Percentiles rank a stretch among this genome's conserved stretches.
Evolutionary conservation across 2,329 filamentous ascomycete genomes (phyloP).

Genomic region (Phaeoacremonium minimum): DNA sequence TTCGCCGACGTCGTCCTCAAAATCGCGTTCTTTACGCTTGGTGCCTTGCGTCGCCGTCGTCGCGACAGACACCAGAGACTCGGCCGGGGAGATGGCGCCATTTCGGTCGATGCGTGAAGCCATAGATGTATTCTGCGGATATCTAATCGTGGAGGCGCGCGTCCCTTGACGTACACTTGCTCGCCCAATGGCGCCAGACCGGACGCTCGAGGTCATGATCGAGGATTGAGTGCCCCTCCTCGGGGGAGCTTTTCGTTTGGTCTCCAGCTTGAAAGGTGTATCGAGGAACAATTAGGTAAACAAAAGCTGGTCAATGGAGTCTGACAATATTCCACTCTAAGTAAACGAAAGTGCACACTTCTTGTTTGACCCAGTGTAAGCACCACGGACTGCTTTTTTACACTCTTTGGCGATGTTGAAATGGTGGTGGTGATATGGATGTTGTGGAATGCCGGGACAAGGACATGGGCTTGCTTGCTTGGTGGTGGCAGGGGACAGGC

Average conservation of each 20-base stretch:
- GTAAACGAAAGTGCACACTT: too few relatives aligned
- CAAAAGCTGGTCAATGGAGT: slow-evolving; percentile 1
- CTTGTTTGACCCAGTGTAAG: too few relatives aligned
- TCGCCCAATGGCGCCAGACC: slow-evolving; percentile 15
- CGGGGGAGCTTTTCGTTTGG: slow-evolving; percentile 14
- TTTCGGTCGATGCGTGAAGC: slow-evolving; percentile 26
- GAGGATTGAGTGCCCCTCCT: slow-evolving; percentile 23
- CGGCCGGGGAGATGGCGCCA: slow-evolving; percentile 63
- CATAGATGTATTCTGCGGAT: slow-evolving; percentile 12
- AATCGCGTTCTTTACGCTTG: slow-evolving; percentile 87
- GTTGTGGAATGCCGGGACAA: too few relatives aligned
- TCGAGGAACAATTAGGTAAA: too few relatives aligned
- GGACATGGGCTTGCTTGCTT: too few relatives aligned
- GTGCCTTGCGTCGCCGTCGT: slow-evolving; percentile 51
- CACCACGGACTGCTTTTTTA: too few relatives aligned
- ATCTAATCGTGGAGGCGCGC: slow-evolving; percentile 13
- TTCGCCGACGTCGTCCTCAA: slow-evolving; percentile 61
- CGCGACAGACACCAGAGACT: slow-evolving; percentile 59
- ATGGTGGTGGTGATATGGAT: too few relatives aligned
- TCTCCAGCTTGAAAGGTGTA: slow-evolving; percentile 8
- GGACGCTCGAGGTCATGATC: slow-evolving; percentile 15
- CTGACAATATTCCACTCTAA: too few relatives aligned
- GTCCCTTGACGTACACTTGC: slow-evolving; percentile 19
- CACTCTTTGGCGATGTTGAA: too few relatives aligned
- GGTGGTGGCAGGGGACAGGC: too few relatives aligned